Evolutionary conservation across 2,329 filamentous ascomycete species (phyloP).

Genomic region (Chaetomium globosum): DNA sequence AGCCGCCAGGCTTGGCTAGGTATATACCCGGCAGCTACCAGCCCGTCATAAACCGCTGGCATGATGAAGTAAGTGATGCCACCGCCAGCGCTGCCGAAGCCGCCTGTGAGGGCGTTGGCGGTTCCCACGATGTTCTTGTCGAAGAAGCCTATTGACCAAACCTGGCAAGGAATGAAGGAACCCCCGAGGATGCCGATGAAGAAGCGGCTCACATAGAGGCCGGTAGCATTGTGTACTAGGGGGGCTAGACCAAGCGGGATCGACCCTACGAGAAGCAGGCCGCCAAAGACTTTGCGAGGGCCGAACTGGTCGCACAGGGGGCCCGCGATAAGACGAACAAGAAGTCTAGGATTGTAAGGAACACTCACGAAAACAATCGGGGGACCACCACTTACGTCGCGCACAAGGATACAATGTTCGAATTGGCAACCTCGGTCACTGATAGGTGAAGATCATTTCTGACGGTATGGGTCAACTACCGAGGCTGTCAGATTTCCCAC

Average conservation of each 20-base stretch:
- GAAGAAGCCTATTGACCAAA: constrained; percentile 91
- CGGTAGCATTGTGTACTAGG: constrained; percentile 66
- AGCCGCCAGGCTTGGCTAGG: constrained; percentile 78
- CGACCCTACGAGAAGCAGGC: constrained; percentile 73
- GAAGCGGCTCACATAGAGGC: constrained; percentile 74
- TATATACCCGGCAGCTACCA: constrained; percentile 63
- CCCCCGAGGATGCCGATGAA: constrained; percentile 80
- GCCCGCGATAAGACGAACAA: constrained; percentile 77
- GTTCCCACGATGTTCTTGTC: constrained; percentile 91
- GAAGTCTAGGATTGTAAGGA: constrained; percentile 51
- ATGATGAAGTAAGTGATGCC: constrained; percentile 93
- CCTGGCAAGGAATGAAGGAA: constrained; percentile 82
- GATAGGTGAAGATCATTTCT: constrained; percentile 74
- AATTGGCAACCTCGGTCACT: constrained; percentile 75
- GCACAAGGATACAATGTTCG: constrained; percentile 80
- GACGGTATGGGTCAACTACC: constrained; percentile 71
- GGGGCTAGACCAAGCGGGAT: constrained; percentile 83
- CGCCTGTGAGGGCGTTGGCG: constrained; percentile 81
- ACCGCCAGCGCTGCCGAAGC: constrained; percentile 84
- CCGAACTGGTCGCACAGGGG: constrained; percentile 86
- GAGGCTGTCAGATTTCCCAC: background rate
- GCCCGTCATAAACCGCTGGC: constrained; percentile 83
- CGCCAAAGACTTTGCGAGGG: constrained; percentile 76
- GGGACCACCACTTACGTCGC: constrained; percentile 57
- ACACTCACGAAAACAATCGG: background rate